Conservation (phyloP, 2,329 filamentous ascomycete genomes). For the Neonectria ditissima region DNA sequence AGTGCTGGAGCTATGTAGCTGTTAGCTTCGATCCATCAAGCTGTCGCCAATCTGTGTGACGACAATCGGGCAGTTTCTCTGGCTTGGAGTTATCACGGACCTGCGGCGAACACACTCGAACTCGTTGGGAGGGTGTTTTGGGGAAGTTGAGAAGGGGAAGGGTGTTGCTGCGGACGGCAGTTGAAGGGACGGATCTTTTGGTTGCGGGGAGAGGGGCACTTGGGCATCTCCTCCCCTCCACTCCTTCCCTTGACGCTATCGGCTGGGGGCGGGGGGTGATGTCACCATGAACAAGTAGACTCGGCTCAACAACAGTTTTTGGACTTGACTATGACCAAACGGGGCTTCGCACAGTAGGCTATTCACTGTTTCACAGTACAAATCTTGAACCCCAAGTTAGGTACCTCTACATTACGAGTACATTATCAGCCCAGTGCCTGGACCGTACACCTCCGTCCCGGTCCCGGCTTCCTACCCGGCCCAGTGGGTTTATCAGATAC, state of each 20-base stretch:
- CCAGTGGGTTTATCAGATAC: not conserved
- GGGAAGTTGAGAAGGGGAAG: conserved; percentile 10
- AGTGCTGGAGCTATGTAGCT: not conserved
- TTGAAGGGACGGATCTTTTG: not conserved
- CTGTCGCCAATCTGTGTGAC: not conserved
- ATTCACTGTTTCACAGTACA: too few relatives aligned
- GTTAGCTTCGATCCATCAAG: not conserved
- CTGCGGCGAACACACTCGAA: not conserved
- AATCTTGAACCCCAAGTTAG: too few relatives aligned
- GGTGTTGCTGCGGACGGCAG: not conserved
- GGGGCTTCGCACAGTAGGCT: too few relatives aligned
- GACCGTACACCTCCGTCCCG: not conserved
- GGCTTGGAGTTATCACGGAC: not conserved
- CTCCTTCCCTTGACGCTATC: not conserved
- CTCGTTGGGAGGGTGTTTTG: not conserved
- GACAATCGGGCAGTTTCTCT: not conserved
- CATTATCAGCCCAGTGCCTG: too few relatives aligned
- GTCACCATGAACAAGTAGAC: conserved; percentile 11
- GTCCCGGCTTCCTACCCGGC: not conserved
- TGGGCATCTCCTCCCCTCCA: not conserved
- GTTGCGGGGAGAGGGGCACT: conserved; percentile 13
- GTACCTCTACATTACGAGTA: too few relatives aligned
- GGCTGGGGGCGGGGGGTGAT: conserved; percentile 15
- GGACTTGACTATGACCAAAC: not conserved
- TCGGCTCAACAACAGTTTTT: too few relatives aligned